These are phyloP conservation scores for Phytopythium oedochilum DNA, from an alignment of 352 stramenopile species.

Conservation along the genomic window DNA sequence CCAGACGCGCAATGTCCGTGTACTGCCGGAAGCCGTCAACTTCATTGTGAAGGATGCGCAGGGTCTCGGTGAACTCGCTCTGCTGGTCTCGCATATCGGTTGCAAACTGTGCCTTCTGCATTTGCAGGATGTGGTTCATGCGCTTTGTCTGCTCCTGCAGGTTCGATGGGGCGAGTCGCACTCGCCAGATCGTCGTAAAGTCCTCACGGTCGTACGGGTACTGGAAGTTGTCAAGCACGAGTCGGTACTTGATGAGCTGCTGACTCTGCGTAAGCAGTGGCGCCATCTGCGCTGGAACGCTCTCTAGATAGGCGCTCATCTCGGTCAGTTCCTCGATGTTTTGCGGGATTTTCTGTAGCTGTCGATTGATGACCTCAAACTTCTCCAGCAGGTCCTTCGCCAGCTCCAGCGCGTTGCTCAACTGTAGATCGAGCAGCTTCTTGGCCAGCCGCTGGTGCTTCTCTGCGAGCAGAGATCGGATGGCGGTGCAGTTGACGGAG, in stretches of 20 bases:
- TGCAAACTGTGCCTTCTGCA: constrained; percentile 83
- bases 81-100: constrained; percentile 93
- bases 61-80: constrained; percentile 82
- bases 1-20: constrained; percentile 78
- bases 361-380: constrained; percentile 79
- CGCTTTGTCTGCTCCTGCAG: constrained; percentile 86
- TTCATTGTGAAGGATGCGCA: constrained; percentile 85
- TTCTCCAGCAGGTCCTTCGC: constrained; percentile 76
- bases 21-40: constrained; percentile 85
- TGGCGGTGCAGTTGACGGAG: constrained; percentile 65
- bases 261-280: constrained; percentile 69
- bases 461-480: constrained; percentile 67
- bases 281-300: constrained; percentile 52
- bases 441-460: constrained; percentile 71
- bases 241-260: constrained; percentile 73
- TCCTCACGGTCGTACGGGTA: constrained; percentile 86
- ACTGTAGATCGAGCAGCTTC: constrained; percentile 70
- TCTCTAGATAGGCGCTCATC: constrained; percentile 82
- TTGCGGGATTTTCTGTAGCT: constrained; percentile 82
- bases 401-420: constrained; percentile 69
- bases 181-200: constrained; percentile 89
- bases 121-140: constrained; percentile 72
- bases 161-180: constrained; percentile 83
- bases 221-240: constrained; percentile 76
- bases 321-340: constrained; percentile 92